phyloP scores from a whole-genome alignment of 2,329 filamentous ascomycete species.

The Calonectria pteridis region DNA sequence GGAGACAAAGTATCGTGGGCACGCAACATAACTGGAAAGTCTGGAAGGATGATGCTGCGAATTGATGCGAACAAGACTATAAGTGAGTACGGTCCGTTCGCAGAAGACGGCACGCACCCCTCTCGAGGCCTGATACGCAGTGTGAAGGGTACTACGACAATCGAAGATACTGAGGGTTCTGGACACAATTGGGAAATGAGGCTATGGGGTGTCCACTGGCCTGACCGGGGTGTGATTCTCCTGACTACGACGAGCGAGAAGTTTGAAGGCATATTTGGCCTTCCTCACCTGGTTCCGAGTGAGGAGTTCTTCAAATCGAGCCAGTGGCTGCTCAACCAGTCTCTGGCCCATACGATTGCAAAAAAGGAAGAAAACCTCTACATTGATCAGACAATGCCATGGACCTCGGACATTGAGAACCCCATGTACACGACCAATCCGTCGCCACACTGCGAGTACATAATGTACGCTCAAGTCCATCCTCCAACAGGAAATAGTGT shows the following conservation, averaged over 20 bases:
- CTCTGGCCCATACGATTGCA: conserved; percentile 76
- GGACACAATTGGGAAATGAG: conserved; percentile 84
- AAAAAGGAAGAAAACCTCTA: conserved; percentile 69
- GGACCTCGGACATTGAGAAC: conserved; percentile 77
- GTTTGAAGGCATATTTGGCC: conserved; percentile 89
- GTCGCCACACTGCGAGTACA: conserved; percentile 85
- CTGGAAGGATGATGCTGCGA: conserved; percentile 77
- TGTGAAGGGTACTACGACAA: conserved; percentile 75
- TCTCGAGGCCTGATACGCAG: conserved; percentile 73
- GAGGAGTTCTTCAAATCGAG: conserved; percentile 69
- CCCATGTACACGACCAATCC: conserved; percentile 69
- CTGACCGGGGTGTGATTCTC: conserved; percentile 81
- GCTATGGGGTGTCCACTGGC: conserved; percentile 88
- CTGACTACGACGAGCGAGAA: conserved; percentile 94
- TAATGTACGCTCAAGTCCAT: conserved; percentile 86
- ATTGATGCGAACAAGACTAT: conserved; percentile 68
- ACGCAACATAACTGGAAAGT: conserved; percentile 82
- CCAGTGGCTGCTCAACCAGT: conserved; percentile 77
- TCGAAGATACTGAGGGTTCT: conserved; percentile 76
- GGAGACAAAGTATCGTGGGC: conserved; percentile 72
- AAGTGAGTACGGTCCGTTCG: conserved; percentile 57
- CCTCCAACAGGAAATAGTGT: conserved; percentile 59
- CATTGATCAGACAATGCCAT: conserved; percentile 75
- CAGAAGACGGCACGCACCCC: conserved; percentile 49
- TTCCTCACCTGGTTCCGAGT: conserved; percentile 83